Evolutionary conservation across 2,329 filamentous ascomycete genomes (phyloP).

Genomic region (Ophiostoma montium): DNA sequence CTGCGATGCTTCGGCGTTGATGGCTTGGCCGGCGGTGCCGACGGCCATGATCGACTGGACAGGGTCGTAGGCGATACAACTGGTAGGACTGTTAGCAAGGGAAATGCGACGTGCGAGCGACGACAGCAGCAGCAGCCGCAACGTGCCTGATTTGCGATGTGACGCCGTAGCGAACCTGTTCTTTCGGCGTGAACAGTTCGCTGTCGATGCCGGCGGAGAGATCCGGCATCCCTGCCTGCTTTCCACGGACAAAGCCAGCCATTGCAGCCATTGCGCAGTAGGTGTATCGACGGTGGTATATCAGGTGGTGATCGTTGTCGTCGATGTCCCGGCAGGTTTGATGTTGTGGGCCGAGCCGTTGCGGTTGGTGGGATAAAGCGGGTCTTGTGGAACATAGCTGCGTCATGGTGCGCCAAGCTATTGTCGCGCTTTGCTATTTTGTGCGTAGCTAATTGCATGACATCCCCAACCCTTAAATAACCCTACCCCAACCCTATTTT

Average conservation of each 20-base stretch:
- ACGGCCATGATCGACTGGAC: slow-evolving; percentile 87
- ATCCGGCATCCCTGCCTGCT: slow-evolving; percentile 88
- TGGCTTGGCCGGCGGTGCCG: no score
- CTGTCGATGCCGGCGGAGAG: slow-evolving; percentile 68
- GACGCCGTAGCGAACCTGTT: slow-evolving; percentile 71
- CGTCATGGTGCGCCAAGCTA: no score
- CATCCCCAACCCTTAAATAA: no score
- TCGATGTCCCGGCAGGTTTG: no score
- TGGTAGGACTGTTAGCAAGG: background rate
- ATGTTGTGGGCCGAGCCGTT: no score
- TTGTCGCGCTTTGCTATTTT: no score
- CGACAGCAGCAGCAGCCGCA: slow-evolving; percentile 21
- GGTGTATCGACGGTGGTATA: background rate
- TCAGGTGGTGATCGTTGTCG: background rate
- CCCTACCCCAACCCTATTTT: no score
- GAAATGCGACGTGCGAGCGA: background rate
- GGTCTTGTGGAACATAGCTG: no score
- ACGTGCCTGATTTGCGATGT: slow-evolving; percentile 55
- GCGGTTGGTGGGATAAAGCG: no score
- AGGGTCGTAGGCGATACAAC: slow-evolving; percentile 59
- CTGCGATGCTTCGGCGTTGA: no score
- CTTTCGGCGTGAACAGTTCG: slow-evolving; percentile 69
- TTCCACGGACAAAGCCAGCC: slow-evolving; percentile 78
- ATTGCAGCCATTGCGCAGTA: slow-evolving; percentile 22
- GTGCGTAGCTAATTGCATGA: no score